Conservation (phyloP, 2,329 filamentous ascomycete species). For the Verticillium klebahnii region DNA sequence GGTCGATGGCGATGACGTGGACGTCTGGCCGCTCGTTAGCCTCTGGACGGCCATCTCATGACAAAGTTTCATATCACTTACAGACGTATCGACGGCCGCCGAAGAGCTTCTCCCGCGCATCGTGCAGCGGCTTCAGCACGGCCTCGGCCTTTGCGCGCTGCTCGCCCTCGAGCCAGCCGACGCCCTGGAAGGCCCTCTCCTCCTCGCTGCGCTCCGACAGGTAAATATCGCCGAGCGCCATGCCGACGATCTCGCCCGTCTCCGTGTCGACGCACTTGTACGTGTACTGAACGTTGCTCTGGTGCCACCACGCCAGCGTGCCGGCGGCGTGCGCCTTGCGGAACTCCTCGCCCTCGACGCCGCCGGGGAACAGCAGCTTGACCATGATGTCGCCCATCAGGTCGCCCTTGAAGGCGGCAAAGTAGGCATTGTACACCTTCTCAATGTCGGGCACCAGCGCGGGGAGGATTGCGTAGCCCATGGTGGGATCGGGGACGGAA, state of each 20-base stretch:
- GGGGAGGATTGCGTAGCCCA: slow-evolving; percentile 37
- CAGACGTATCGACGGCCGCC: slow-evolving; percentile 34
- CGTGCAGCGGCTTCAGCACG: slow-evolving; percentile 35
- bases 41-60: background rate
- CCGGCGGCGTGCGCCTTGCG: slow-evolving; percentile 36
- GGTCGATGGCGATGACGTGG: slow-evolving; percentile 40
- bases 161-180: slow-evolving; percentile 40
- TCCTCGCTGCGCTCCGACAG: slow-evolving; percentile 29
- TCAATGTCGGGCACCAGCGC: slow-evolving; percentile 41
- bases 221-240: slow-evolving; percentile 41
- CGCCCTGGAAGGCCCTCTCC: slow-evolving; percentile 37
- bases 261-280: slow-evolving; percentile 41
- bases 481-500: slow-evolving; percentile 13
- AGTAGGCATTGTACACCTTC: slow-evolving; percentile 41
- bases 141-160: slow-evolving; percentile 37
- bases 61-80: slow-evolving; percentile 20
- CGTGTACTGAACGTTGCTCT: slow-evolving; percentile 36
- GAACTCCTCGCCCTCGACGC: slow-evolving; percentile 29
- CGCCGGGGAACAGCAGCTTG: slow-evolving; percentile 34
- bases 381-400: slow-evolving; percentile 33
- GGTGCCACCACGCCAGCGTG: slow-evolving; percentile 33
- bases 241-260: slow-evolving; percentile 38
- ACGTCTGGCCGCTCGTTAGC: slow-evolving; percentile 19
- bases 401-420: slow-evolving; percentile 35
- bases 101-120: slow-evolving; percentile 34